Percentiles rank a stretch among this genome's conserved stretches.
phyloP scores from a whole-genome alignment of 306 rosid genomes.

The Glycine latifolia region DNA sequence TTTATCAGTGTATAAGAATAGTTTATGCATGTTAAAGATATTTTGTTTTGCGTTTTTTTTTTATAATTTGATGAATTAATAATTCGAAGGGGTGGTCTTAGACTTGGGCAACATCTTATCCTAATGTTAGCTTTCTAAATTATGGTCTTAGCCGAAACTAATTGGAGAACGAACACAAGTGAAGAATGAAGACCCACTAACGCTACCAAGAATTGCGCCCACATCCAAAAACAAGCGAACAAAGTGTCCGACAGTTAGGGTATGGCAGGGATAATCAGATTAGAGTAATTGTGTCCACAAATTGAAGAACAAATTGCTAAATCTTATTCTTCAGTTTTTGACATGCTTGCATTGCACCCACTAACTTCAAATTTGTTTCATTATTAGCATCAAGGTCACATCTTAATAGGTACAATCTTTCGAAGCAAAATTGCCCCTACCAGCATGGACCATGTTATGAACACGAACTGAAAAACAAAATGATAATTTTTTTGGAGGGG shows the following conservation, averaged over 20 bases:
- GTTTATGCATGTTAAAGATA: background rate
- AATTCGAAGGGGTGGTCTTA: background rate
- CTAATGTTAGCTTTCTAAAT: background rate
- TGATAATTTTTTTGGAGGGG: conserved; percentile 51
- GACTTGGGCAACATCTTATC: background rate
- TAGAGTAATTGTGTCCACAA: conserved; percentile 45
- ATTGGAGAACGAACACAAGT: background rate
- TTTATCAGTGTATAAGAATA: background rate
- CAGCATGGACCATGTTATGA: conserved; percentile 52
- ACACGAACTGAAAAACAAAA: conserved; percentile 56
- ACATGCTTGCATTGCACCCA: conserved; percentile 48
- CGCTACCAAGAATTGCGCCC: conserved; percentile 14
- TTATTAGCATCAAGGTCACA: conserved; percentile 42
- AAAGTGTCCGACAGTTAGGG: conserved; percentile 18
- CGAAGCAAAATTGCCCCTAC: conserved; percentile 46
- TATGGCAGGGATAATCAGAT: conserved; percentile 22
- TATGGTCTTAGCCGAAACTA: background rate
- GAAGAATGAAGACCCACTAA: no score
- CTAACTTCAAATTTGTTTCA: conserved; percentile 40
- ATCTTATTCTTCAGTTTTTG: conserved; percentile 7
- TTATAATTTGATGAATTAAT: background rate
- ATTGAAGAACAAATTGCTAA: conserved; percentile 7
- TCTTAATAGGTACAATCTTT: conserved; percentile 37
- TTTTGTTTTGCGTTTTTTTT: background rate
- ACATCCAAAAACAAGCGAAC: conserved; percentile 27